Evolutionary conservation across 2,329 filamentous ascomycete genomes (phyloP).

Genomic region (Colletotrichum sp.): DNA sequence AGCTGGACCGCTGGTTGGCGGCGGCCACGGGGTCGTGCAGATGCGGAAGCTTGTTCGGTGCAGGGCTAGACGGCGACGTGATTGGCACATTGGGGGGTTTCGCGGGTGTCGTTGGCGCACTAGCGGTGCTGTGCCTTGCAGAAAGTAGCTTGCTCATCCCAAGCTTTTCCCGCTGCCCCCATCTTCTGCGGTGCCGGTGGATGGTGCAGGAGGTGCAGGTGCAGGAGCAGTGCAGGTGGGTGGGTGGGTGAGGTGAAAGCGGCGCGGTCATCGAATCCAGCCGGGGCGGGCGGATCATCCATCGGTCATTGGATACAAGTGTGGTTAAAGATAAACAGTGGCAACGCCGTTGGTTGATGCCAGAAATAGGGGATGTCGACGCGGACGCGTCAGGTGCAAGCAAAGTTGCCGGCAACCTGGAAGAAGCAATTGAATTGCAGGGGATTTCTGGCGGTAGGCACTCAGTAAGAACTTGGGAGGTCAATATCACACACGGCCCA

Average conservation of each 20-base stretch:
- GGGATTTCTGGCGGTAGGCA: not conserved
- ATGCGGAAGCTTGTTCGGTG: not conserved
- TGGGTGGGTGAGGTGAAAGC: not conserved
- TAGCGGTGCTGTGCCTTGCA: conserved; percentile 1
- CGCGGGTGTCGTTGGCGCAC: not conserved
- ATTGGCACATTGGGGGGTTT: not conserved
- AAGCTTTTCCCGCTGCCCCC: not conserved
- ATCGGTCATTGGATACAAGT: not conserved
- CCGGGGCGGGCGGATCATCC: not conserved
- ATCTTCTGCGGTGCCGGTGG: not conserved
- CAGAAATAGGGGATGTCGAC: not conserved
- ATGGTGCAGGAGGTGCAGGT: not conserved
- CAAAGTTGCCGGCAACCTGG: not conserved
- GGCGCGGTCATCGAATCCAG: not conserved
- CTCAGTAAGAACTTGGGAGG: not conserved
- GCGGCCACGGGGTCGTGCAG: not conserved
- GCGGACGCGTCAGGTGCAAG: not conserved
- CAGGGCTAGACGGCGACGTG: not conserved
- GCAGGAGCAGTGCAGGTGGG: not conserved
- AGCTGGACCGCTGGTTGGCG: not conserved
- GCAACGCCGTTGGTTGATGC: not conserved
- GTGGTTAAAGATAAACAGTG: not conserved
- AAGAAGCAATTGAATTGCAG: not conserved
- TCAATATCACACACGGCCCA: not conserved
- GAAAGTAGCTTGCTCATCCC: not conserved